A percentile compares a stretch with the other conserved stretches of the same genome.
phyloP scores from a whole-genome alignment of 768 basidiomycete species.

The Boletus barrowsii region DNA sequence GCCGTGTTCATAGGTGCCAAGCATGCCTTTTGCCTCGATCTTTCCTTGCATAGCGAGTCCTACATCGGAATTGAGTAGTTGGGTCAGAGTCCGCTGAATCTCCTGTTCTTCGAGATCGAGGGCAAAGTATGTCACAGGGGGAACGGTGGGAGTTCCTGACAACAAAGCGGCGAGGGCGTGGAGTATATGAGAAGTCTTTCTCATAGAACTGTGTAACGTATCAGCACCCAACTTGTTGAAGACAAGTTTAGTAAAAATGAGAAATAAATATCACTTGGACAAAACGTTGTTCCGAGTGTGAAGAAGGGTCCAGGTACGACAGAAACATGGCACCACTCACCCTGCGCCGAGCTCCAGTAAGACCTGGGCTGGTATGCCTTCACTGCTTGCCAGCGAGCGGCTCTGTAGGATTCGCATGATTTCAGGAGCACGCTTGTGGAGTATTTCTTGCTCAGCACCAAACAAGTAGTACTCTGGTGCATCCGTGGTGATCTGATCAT shows the following conservation, averaged over 20 bases:
- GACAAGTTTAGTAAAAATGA: background rate
- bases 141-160: constrained; percentile 28
- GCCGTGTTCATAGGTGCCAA: constrained; percentile 90
- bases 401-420: constrained; percentile 74
- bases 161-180: constrained; percentile 61
- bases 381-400: constrained; percentile 14
- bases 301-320: background rate
- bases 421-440: constrained; percentile 67
- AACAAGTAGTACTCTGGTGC: constrained; percentile 89
- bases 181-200: constrained; percentile 87
- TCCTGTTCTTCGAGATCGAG: constrained; percentile 90
- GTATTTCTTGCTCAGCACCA: constrained; percentile 80
- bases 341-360: constrained; percentile 94
- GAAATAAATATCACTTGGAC: background rate
- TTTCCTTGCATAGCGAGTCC: constrained; percentile 65
- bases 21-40: constrained; percentile 78
- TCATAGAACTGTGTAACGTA: constrained; percentile 55
- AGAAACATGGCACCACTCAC: constrained; percentile 43
- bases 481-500: constrained; percentile 80
- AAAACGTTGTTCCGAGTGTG: background rate
- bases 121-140: constrained; percentile 81
- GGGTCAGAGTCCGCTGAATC: constrained; percentile 71
- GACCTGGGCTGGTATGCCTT: constrained; percentile 44
- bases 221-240: constrained; percentile 9
- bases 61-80: constrained; percentile 61